Conservation (phyloP, 768 basidiomycete genomes). For the Mycena rebaudengoi region DNA sequence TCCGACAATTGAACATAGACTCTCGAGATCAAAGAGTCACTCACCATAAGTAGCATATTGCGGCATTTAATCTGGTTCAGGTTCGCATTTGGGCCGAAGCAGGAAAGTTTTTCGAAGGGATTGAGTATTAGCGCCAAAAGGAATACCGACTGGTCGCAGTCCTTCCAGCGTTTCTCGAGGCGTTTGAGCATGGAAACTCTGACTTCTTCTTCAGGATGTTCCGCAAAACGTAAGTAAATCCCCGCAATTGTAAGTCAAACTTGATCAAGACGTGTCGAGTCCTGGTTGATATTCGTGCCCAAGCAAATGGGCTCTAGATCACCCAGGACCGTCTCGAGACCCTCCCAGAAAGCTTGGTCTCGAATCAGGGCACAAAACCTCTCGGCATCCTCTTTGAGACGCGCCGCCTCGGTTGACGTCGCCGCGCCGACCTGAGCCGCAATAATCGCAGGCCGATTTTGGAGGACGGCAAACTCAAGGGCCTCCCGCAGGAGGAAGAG, state of each 20-base stretch:
- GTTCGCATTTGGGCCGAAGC: conserved; percentile 35
- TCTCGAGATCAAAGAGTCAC: not conserved
- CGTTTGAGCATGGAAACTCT: conserved; percentile 30
- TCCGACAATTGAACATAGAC: not conserved
- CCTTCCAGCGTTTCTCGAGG: conserved; percentile 41
- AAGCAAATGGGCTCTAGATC: conserved; percentile 24
- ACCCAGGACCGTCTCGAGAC: conserved; percentile 1
- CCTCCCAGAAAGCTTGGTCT: not conserved
- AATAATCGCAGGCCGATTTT: conserved; percentile 5
- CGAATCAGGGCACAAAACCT: not conserved
- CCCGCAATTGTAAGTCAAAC: conserved; percentile 36
- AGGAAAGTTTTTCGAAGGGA: conserved; percentile 36
- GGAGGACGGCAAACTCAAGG: conserved; percentile 3
- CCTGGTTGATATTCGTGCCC: too few species aligned
- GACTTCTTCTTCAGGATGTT: conserved; percentile 31
- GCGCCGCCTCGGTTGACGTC: not conserved
- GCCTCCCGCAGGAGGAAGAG: not conserved
- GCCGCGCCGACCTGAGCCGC: conserved; percentile 20
- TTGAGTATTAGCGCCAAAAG: conserved; percentile 37
- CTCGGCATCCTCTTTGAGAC: not conserved
- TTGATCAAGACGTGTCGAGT: conserved; percentile 37
- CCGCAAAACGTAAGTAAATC: conserved; percentile 36
- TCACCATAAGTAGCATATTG: conserved; percentile 31
- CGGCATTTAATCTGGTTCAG: conserved; percentile 33
- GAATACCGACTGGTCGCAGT: conserved; percentile 40